These are phyloP conservation scores for Pythium guiyangense DNA, from an alignment of 352 stramenopile genomes.

Conservation along the genomic window DNA sequence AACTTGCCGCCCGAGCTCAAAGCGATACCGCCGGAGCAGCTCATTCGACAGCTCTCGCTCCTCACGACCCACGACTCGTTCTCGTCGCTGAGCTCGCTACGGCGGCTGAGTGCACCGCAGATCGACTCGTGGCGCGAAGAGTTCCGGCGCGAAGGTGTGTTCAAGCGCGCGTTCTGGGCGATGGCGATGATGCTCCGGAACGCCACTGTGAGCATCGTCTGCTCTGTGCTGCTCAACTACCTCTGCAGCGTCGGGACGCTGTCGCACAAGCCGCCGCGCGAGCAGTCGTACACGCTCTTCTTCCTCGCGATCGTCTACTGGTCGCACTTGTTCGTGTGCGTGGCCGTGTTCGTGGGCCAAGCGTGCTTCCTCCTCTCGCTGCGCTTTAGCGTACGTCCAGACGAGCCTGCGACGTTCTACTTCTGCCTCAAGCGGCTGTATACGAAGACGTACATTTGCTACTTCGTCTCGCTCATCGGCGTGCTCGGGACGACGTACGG, in stretches of 20 bases:
- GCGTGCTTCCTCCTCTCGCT: neutral
- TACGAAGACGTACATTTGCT: neutral
- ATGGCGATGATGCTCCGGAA: constrained; percentile 1
- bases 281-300: constrained; percentile 5
- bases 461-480: neutral
- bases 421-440: constrained; percentile 6
- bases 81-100: neutral
- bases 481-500: neutral
- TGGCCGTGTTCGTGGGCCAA: neutral
- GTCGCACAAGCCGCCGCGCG: neutral
- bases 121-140: constrained; percentile 1
- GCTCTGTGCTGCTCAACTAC: neutral
- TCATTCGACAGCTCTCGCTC: neutral
- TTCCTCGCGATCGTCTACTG: neutral
- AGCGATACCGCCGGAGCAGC: neutral
- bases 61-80: constrained; percentile 3
- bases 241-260: constrained; percentile 1
- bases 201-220: neutral
- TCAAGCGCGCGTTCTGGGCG: constrained; percentile 1
- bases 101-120: neutral
- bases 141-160: constrained; percentile 1
- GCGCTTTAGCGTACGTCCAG: neutral
- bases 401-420: neutral
- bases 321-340: neutral
- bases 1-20: neutral